Base-by-base conservation (phyloP, 805 yeast species). In the Torulaspora indica region DNA sequence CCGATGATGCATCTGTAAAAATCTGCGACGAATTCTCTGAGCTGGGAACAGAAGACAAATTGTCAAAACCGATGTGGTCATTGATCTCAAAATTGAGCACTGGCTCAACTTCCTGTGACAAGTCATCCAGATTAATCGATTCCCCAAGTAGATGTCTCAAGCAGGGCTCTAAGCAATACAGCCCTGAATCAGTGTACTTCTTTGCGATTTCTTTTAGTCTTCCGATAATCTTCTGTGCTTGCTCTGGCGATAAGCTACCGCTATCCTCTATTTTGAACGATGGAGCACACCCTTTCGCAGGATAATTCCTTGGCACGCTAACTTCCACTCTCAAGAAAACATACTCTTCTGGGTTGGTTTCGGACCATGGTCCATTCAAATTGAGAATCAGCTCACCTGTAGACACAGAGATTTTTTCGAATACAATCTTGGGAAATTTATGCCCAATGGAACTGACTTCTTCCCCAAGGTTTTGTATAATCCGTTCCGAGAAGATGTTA, bases 361-460 rank as follows among this genome's bases (percentile, higher is more conserved):
- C 57, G 0, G 77, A 73, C 86, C 89, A 81, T 0, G 88, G 86
- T 0, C 97, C 97, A 51, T 81, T 76, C 41, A 93, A 64, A n/a
- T 95, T 81, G 9, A 93, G 63, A 2, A 80, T 78, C 44, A 90
- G 68, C 24, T 74, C 79, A 32, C 98, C 96, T 0, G 95, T 83
- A 0, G 95, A 79, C 0, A 91, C 95, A 2, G 93, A 81, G 5
- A 93, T 89, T 53, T 81, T 80, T 58, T 91, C 98, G 61, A 93
- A 89, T 1, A 81, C 69, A 3, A 93, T 75, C 53, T 84, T 87
- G 1, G 96, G 95, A 60, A 90, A 89, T 54, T 85, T 86, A 54
- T 83, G 89, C 2, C 96, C 95, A 5, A 89, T 88, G 13, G 78
- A 71, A 51, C 95, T 83, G 1, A 93, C 89, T 63, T 91, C 98